Evolutionary conservation across 495 filamentous ascomycete species (phyloP).

Genomic region (Penicillium nucicola): DNA sequence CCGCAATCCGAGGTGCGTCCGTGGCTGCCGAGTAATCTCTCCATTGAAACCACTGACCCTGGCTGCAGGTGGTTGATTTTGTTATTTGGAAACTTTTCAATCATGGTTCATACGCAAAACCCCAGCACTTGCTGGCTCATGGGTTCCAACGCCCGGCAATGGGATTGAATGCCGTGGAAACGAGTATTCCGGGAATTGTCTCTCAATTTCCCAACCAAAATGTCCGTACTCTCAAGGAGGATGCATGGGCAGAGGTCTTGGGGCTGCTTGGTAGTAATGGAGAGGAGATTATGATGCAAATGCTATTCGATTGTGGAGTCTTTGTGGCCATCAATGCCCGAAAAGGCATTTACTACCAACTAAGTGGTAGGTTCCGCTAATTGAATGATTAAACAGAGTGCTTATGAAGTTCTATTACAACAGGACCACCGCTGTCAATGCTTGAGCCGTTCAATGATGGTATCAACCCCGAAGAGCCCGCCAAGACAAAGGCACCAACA

Average conservation of each 20-base stretch:
- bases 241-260: conserved; percentile 71
- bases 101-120: conserved; percentile 46
- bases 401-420: background rate
- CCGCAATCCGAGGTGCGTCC: conserved; percentile 60
- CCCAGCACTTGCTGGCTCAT: conserved; percentile 73
- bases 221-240: conserved; percentile 63
- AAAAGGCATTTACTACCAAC: conserved; percentile 66
- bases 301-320: conserved; percentile 75
- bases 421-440: conserved; percentile 48
- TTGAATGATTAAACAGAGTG: background rate
- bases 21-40: background rate
- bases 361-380: conserved; percentile 59
- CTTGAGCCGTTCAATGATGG: conserved; percentile 29
- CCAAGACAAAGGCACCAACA: background rate
- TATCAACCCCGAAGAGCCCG: background rate
- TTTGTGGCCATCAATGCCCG: conserved; percentile 62
- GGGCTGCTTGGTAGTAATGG: conserved; percentile 70
- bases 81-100: conserved; percentile 74
- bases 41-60: conserved; percentile 17
- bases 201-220: conserved; percentile 63
- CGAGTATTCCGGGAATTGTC: conserved; percentile 52
- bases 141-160: conserved; percentile 57
- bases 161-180: conserved; percentile 29
- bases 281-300: conserved; percentile 75
- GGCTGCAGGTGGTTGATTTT: conserved; percentile 74